Evolutionary conservation across 495 filamentous ascomycete species (phyloP).

Genomic region (Penicillium coffeae): DNA sequence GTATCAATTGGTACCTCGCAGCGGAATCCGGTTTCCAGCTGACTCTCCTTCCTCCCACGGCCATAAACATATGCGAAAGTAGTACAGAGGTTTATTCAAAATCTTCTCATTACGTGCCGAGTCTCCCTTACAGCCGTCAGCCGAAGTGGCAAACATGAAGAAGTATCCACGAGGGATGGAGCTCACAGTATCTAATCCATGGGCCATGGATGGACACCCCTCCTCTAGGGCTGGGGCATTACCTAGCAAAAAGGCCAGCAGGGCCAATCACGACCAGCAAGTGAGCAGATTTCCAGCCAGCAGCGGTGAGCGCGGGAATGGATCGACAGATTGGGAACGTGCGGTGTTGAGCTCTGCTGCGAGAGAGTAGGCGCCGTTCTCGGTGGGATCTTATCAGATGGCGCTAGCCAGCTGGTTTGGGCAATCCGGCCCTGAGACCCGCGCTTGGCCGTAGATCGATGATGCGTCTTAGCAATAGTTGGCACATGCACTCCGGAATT

Average conservation of each 20-base stretch:
- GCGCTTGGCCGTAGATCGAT: constrained; percentile 9
- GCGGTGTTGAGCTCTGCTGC: neutral
- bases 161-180: neutral
- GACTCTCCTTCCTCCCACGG: too few species aligned
- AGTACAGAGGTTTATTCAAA: too few species aligned
- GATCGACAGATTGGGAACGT: constrained; percentile 17
- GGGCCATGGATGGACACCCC: constrained; percentile 13
- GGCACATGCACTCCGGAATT: neutral
- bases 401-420: constrained; percentile 17
- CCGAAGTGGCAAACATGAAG: neutral
- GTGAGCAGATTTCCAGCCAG: constrained; percentile 7
- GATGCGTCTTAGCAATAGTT: constrained; percentile 10
- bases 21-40: neutral
- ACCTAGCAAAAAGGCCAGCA: constrained; percentile 20
- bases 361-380: constrained; percentile 7
- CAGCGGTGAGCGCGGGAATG: constrained; percentile 16
- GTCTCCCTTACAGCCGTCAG: too few species aligned
- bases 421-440: constrained; percentile 12
- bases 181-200: constrained; percentile 13
- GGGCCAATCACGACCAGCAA: constrained; percentile 11
- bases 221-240: constrained; percentile 13
- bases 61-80: too few species aligned
- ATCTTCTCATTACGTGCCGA: neutral
- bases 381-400: constrained; percentile 32
- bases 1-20: neutral